Conservation (phyloP, 2,329 filamentous ascomycete species). For the Colletotrichum lini region DNA sequence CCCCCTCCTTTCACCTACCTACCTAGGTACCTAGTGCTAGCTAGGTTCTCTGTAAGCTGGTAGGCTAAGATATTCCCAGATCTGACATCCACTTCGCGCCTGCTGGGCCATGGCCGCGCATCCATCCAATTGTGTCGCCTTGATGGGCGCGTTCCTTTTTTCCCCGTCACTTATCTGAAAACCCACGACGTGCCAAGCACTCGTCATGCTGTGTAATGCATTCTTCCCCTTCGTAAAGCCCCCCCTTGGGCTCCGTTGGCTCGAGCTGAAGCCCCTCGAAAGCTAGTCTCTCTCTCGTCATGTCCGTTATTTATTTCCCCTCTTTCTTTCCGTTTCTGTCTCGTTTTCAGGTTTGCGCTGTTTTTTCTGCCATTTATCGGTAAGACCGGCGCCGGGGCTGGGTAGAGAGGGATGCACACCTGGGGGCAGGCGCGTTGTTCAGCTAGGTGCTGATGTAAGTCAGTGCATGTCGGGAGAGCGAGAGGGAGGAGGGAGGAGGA, state of each 20-base stretch:
- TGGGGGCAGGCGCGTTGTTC: background rate
- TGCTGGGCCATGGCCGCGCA: background rate
- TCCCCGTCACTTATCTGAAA: slow-evolving; percentile 18
- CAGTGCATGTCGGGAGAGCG: background rate
- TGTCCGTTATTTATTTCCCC: no score
- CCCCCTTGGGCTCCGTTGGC: background rate
- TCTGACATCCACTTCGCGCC: slow-evolving; percentile 13
- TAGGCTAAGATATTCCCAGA: slow-evolving; percentile 14
- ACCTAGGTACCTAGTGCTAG: no score
- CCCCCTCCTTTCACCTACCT: background rate
- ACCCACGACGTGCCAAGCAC: background rate
- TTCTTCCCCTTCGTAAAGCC: background rate
- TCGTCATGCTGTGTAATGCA: slow-evolving; percentile 13
- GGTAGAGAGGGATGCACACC: background rate
- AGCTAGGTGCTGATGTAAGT: background rate
- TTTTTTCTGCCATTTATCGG: background rate
- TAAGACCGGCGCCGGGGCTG: slow-evolving; percentile 15
- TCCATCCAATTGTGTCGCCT: slow-evolving; percentile 25
- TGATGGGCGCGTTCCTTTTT: slow-evolving; percentile 33
- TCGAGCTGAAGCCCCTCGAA: slow-evolving; percentile 7
- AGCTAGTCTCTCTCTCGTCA: background rate
- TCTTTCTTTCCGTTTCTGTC: no score
- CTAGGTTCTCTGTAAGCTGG: background rate
- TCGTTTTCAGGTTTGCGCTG: no score
- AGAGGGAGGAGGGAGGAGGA: background rate